phyloP scores from a whole-genome alignment of 1,284 basidiomycete genomes.

The Tylopilus sp. region DNA sequence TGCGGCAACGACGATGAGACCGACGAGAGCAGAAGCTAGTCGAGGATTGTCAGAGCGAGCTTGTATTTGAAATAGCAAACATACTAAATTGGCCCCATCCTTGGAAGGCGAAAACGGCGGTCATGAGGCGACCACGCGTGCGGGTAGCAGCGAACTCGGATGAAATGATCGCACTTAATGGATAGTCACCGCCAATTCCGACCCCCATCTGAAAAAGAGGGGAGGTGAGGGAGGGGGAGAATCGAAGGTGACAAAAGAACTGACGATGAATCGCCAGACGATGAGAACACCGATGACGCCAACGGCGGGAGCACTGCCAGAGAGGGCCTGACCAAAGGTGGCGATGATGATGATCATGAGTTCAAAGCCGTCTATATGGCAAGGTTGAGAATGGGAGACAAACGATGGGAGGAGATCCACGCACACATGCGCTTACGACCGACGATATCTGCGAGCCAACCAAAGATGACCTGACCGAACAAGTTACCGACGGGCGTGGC shows the following conservation, averaged over 20 bases:
- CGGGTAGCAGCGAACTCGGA: conserved; percentile 62
- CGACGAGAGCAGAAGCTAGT: conserved; percentile 49
- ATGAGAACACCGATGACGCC: conserved; percentile 58
- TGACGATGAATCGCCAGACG: conserved; percentile 49
- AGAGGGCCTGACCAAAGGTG: conserved; percentile 46
- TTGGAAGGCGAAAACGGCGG: conserved; percentile 52
- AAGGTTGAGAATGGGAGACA: neutral
- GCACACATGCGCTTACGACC: conserved; percentile 47
- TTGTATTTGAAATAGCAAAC: conserved; percentile 20
- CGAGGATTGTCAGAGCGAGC: neutral
- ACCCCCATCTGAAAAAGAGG: conserved; percentile 43
- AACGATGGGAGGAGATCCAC: neutral
- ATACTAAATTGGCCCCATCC: conserved; percentile 53
- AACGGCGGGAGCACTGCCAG: conserved; percentile 51
- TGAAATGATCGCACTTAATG: conserved; percentile 47
- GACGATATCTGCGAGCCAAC: conserved; percentile 51
- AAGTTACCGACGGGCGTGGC: conserved; percentile 64
- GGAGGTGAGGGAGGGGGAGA: conserved; percentile 10
- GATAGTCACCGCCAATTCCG: conserved; percentile 58
- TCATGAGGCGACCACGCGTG: conserved; percentile 55
- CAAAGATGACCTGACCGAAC: conserved; percentile 57
- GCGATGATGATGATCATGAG: conserved; percentile 54
- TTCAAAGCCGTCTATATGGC: conserved; percentile 50
- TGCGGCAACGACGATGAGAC: conserved; percentile 51
- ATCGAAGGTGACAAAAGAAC: conserved; percentile 17